These are phyloP conservation scores for Trypanosoma cruzi DNA, from an alignment of 208 protist species.

Conservation along the genomic window DNA sequence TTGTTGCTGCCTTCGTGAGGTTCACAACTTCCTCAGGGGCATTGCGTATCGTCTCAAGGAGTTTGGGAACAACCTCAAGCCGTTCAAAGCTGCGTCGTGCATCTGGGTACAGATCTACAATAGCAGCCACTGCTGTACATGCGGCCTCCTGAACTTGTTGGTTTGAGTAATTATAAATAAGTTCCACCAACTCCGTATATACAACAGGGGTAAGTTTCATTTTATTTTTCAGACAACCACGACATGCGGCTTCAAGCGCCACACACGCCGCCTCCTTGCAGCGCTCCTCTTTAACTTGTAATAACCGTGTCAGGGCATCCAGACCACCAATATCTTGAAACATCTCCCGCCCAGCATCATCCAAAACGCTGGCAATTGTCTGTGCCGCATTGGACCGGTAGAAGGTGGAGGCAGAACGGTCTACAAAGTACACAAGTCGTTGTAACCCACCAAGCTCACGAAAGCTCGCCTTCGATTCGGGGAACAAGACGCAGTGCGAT, in stretches of 20 bases:
- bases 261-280: conserved; percentile 92
- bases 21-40: conserved; percentile 88
- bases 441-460: conserved; percentile 85
- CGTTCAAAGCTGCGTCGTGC: conserved; percentile 61
- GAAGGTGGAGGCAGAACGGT: conserved; percentile 75
- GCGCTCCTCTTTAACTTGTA: conserved; percentile 87
- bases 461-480: conserved; percentile 79
- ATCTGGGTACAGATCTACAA: conserved; percentile 74
- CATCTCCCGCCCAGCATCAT: conserved; percentile 72
- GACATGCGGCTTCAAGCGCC: conserved; percentile 84
- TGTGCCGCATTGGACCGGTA: conserved; percentile 90
- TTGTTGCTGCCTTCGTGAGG: conserved; percentile 86
- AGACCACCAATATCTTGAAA: conserved; percentile 71
- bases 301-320: conserved; percentile 66
- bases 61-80: conserved; percentile 82
- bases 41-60: conserved; percentile 85
- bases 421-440: conserved; percentile 82
- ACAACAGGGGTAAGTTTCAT: conserved; percentile 48
- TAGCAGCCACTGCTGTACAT: conserved; percentile 81
- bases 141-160: conserved; percentile 93
- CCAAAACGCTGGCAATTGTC: conserved; percentile 87
- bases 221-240: conserved; percentile 78
- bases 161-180: conserved; percentile 90
- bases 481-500: conserved; percentile 90
- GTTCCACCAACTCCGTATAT: conserved; percentile 70